phyloP scores from a whole-genome alignment of 2,329 filamentous ascomycete genomes.

The Nectriaceae sp. region DNA sequence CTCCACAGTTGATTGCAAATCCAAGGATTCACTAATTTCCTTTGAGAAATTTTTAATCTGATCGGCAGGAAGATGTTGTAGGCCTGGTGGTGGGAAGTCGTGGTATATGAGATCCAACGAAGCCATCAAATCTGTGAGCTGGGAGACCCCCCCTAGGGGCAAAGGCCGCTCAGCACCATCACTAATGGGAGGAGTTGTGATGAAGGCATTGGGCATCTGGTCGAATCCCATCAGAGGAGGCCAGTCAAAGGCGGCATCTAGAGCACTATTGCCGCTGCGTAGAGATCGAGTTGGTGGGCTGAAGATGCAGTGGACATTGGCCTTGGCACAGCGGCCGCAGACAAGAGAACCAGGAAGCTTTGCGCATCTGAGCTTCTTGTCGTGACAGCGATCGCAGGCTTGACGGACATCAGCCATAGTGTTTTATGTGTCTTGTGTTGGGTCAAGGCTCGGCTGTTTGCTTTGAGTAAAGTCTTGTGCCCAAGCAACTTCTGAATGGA shows the following conservation, averaged over 20 bases:
- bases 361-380: constrained; percentile 49
- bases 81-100: constrained; percentile 7
- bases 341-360: constrained; percentile 36
- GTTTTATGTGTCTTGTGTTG: no score
- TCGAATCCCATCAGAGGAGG: constrained; percentile 19
- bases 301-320: constrained; percentile 42
- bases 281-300: constrained; percentile 38
- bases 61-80: constrained; percentile 22
- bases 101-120: constrained; percentile 24
- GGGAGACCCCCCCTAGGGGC: constrained; percentile 5
- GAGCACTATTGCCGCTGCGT: constrained; percentile 11
- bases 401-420: constrained; percentile 30
- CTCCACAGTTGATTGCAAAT: constrained; percentile 33
- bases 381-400: constrained; percentile 48
- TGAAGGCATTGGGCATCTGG: constrained; percentile 2
- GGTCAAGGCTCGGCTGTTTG: no score
- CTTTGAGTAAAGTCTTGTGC: no score
- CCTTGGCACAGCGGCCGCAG: constrained; percentile 46
- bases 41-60: constrained; percentile 25
- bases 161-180: background rate
- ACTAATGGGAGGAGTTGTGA: constrained; percentile 12
- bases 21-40: constrained; percentile 24
- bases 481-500: no score
- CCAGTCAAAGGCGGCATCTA: constrained; percentile 20
- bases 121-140: constrained; percentile 23